These are phyloP conservation scores for Mayamaea pseudoterrestris DNA, from an alignment of 108 stramenopile genomes.

Conservation along the genomic window DNA sequence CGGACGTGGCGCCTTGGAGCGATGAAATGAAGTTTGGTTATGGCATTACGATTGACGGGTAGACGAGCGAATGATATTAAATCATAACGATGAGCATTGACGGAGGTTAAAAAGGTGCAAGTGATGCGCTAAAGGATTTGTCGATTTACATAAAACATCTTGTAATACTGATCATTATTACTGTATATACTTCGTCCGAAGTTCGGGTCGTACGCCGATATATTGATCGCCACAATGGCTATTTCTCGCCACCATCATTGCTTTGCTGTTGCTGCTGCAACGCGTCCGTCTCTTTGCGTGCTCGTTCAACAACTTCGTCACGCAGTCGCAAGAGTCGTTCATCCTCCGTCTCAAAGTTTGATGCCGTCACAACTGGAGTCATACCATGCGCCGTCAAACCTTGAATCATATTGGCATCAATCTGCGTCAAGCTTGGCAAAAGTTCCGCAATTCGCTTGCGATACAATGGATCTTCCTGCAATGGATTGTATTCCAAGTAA, in stretches of 20 bases:
- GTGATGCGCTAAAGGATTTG: too few species aligned
- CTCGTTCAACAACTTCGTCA: slow-evolving; percentile 18
- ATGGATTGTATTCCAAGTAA: slow-evolving; percentile 95
- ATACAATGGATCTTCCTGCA: slow-evolving; percentile 82
- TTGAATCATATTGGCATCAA: slow-evolving; percentile 75
- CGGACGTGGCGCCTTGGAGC: slow-evolving; percentile 65
- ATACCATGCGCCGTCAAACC: slow-evolving; percentile 7
- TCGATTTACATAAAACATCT: too few species aligned
- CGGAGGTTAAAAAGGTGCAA: too few species aligned
- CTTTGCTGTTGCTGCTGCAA: too few species aligned
- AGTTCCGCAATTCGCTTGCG: slow-evolving; percentile 59
- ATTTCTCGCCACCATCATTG: too few species aligned
- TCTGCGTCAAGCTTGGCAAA: slow-evolving; percentile 69
- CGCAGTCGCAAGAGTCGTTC: slow-evolving; percentile 21
- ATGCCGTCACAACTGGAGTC: background rate
- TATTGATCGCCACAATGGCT: too few species aligned
- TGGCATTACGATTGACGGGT: slow-evolving; percentile 67
- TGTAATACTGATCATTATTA: too few species aligned
- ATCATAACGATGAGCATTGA: too few species aligned
- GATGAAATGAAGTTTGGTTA: slow-evolving; percentile 78
- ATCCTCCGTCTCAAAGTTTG: slow-evolving; percentile 10
- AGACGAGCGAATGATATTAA: slow-evolving; percentile 1
- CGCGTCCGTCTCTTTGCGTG: slow-evolving; percentile 17
- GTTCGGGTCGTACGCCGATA: too few species aligned
- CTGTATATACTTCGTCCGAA: too few species aligned